Evolutionary conservation across 805 yeast species (phyloP), one percentile per base, ranked within the genome.

Genomic region (Barnettozyma sucrosica): DNA sequence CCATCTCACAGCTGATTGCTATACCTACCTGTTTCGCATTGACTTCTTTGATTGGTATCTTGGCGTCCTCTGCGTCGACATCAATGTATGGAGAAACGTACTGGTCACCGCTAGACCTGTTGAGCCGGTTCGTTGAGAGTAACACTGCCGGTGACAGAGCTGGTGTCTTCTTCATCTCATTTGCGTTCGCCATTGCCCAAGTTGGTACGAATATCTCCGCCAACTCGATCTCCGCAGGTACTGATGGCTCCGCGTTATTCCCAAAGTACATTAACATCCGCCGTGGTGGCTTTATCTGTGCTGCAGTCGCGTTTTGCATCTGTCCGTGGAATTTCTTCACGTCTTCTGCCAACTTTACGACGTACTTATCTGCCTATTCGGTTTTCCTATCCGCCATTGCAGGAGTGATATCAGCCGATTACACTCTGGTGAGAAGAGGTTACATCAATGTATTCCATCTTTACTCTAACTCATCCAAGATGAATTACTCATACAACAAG

Each of bases 271-370:
- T 81, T 59, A 81, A 76, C 65, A 85, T 87, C 56, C 72, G 95
- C 63, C 74, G 95, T 60, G 93, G 92, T 58, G 81, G 88, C 3
- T 84, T 76, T 63, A 66, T 89, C 43, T 84, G 92, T 67, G 93
- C 95, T 0, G 67, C 73, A 10, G 63, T 87, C 44, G 87, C 89
- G 0, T 72, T 82, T 50, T 76, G 79, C 48, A 79, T 85, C 52
- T 82, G 89, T 60, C 96, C 96, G 36, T 88, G 95, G 95, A 75
- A 86, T 56, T 76, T 87, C 61, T 70, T 81, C 61, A 70, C 84
- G 4, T 72, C 85, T 5, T 79, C 89, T 1, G 79, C 81, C 36
- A 81, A 75, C 66, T 88, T 88, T 68, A 82, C 93, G 33, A 83
- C 90, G 7, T 88, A 86, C 58, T 67, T 88, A 47, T 75, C 85